Evolutionary conservation across 1,284 basidiomycete species (phyloP).

Genomic region (Leccinum subrobustum): DNA sequence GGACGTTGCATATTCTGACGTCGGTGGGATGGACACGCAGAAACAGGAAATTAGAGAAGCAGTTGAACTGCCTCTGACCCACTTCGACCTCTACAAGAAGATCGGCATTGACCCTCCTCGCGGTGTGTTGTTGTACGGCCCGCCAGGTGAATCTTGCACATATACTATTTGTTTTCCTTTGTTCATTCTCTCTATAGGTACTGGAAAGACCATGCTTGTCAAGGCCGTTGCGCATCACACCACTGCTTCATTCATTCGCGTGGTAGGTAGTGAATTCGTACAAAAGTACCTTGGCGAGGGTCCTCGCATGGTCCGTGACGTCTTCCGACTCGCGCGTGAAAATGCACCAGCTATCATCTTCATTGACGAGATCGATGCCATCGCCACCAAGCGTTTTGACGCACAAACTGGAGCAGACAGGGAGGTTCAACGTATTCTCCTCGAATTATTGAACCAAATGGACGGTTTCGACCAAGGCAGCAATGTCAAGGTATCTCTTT

Average conservation of each 20-base stretch:
- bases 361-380: conserved; percentile 99
- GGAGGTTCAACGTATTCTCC: conserved; percentile 97
- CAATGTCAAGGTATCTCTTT: conserved; percentile 85
- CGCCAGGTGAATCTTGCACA: conserved; percentile 54
- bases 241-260: conserved; percentile 96
- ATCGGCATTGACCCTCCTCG: conserved; percentile 98
- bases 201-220: conserved; percentile 99
- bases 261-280: conserved; percentile 98
- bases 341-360: conserved; percentile 99
- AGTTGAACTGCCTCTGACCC: conserved; percentile 95
- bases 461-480: conserved; percentile 99
- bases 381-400: conserved; percentile 99
- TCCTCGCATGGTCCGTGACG: conserved; percentile 99
- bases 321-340: conserved; percentile 96
- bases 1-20: conserved; percentile 86
- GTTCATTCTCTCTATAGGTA: conserved; percentile 55
- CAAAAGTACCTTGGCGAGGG: conserved; percentile 99
- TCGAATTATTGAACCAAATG: conserved; percentile 99
- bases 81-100: conserved; percentile 98
- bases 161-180: not conserved
- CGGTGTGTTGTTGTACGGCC: conserved; percentile 82
- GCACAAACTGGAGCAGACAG: conserved; percentile 99
- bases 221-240: conserved; percentile 99
- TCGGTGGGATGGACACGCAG: conserved; percentile 97
- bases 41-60: conserved; percentile 99